Evolutionary conservation across 2,329 filamentous ascomycete genomes (phyloP).

Genomic region (Colletotrichum phormii): DNA sequence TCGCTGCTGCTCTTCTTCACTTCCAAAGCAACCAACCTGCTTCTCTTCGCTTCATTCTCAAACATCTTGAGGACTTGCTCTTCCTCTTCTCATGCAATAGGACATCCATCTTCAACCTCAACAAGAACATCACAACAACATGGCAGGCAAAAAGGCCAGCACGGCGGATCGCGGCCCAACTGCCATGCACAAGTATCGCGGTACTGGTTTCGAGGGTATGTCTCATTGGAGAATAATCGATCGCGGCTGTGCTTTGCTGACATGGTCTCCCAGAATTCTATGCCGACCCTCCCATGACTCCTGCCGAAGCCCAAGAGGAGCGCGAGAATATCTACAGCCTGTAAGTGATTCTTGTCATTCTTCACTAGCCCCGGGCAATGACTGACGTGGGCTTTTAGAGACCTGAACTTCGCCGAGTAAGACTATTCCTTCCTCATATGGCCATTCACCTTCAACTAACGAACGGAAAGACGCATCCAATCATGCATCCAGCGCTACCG

Average conservation of each 20-base stretch:
- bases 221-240: slow-evolving; percentile 4
- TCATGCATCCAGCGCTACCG: slow-evolving; percentile 86
- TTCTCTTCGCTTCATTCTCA: background rate
- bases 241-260: slow-evolving; percentile 32
- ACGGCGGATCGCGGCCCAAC: slow-evolving; percentile 50
- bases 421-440: background rate
- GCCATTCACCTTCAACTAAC: slow-evolving; percentile 12
- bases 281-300: slow-evolving; percentile 82
- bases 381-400: slow-evolving; percentile 47
- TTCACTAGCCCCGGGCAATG: background rate
- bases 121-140: background rate
- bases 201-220: slow-evolving; percentile 77
- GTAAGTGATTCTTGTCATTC: slow-evolving; percentile 56
- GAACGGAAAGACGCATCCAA: slow-evolving; percentile 77
- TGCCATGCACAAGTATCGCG: slow-evolving; percentile 55
- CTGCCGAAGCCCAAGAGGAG: slow-evolving; percentile 75
- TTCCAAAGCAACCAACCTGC: background rate
- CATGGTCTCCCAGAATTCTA: slow-evolving; percentile 69
- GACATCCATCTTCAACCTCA: background rate
- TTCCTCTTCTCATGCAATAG: background rate
- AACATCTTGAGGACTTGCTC: background rate
- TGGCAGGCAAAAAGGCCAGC: slow-evolving; percentile 37
- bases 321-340: slow-evolving; percentile 72
- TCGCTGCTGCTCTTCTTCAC: background rate
- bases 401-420: slow-evolving; percentile 68